Evolutionary conservation across 192 early-diverging fungal genomes (phyloP), one percentile per base, ranked within the genome.

Genomic region (Linnemannia schmuckeri): DNA sequence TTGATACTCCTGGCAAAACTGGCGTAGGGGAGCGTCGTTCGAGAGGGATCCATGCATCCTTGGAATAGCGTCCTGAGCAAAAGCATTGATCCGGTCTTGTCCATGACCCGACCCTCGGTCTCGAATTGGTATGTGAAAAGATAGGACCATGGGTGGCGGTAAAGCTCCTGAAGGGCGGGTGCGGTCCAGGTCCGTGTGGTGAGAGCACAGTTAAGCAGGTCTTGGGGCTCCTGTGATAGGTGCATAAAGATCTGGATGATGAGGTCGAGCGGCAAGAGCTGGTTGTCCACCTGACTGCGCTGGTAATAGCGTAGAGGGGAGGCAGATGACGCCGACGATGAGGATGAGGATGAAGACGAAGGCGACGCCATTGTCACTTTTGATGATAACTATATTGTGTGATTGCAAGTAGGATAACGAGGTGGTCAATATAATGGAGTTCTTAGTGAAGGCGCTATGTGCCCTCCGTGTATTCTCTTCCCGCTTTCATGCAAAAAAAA

Each of bases 1-100:
- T 87, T 87, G 57, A 87, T 73, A 44, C 85, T 87, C 33, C 85
- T 76, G 3, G 85, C 85, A 71, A 87, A 87, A 30, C 75, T 77
- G 33, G 85, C 79, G 54, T 87, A 87, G 2, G 85, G 85, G 24
- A 87, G 78, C 1, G 79, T 54, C 5, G 79, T 81, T 54, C 49
- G 41, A 10, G 85, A 44, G 20, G 79, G 79, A 37, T 87, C 85
- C 79, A 81, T 78, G 70, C 85, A 81, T 71, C 79, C 85, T 38
- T 81, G 80, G 35, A 87, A 87, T 30, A 87, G 76, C 13, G 85
- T 87, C 27, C 85, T 80, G 15, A 87, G 79, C 57, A 87, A 44
- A 22, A 87, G 72, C 72, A 87, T 87, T 9, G 85, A 87, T 12
- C 85, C 85, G 18, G 78, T 68, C 66, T 87, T 87, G 66, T 87